Evolutionary conservation across 345 rosid genomes (phyloP), one percentile per base, ranked within the genome.

Genomic region (Eucalyptus viminalis): DNA sequence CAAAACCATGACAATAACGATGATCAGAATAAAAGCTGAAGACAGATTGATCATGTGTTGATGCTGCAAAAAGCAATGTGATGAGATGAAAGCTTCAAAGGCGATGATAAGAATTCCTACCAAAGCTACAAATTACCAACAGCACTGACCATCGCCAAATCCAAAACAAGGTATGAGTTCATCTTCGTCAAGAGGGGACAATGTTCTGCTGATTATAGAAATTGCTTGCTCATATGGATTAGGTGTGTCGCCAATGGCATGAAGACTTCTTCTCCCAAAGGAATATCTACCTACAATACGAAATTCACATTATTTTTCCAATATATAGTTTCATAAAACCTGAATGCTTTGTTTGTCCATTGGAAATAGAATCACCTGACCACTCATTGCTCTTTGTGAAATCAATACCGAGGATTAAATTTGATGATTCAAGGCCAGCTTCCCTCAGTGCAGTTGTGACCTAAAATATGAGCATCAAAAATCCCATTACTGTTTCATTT

Each of bases 191-290:
- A 97, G 95, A 53, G 97, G 96, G 89, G 98, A 94, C 91, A 97
- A 90, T 90, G 99, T 96, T 15, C 88, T 96, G 31, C 99, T 99
- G 56, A 97, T 96, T 60, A 97, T 97, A 24, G 99, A 97, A 90
- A 97, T 97, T 12, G 99, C 99, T 94, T 96, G 98, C 89, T 97
- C 98, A 49, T 97, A 97, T 14, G 99, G 99, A 92, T 97, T 97
- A 31, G 89, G 95, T 51, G 90, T 88, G 92, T 87, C 90, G 47
- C 98, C 95, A 87, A 96, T 91, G 87, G 99, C 92, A 54, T 97
- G 99, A 90, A 97, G 99, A 89, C 97, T 97, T 93, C 90, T 97
- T 85, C 99, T 91, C 88, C 93, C 92, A 89, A 97, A 97, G 56
- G 99, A 97, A 88, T 92, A 62, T 92, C 87, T 96, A 88, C 99